Evolutionary conservation across 805 yeast genomes (phyloP), one percentile per base, ranked within the genome.

Genomic region (Groenewaldozyma tartarivorans): DNA sequence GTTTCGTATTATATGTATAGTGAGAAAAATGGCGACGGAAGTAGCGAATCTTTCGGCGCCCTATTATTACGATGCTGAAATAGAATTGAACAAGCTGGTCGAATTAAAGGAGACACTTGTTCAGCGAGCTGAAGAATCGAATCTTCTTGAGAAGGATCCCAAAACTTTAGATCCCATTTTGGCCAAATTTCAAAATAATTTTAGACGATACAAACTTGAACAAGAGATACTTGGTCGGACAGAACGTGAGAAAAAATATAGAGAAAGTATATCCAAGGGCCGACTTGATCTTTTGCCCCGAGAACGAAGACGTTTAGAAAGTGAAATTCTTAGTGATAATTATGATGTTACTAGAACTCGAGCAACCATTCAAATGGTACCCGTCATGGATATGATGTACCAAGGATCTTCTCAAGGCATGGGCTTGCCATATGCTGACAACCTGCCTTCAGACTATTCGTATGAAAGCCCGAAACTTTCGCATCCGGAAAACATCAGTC

Each of bases 11-110:
- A n/a, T n/a, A n/a, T n/a, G n/a, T n/a, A n/a, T n/a, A n/a, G n/a
- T n/a, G n/a, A n/a, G n/a, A n/a, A n/a, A n/a, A n/a, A n/a, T n/a
- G n/a, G n/a, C n/a, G n/a, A n/a, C n/a, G n/a, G n/a, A n/a, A n/a
- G n/a, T n/a, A n/a, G n/a, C n/a, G n/a, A n/a, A n/a, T n/a, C n/a
- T n/a, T n/a, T n/a, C n/a, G n/a, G n/a, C n/a, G n/a, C n/a, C n/a
- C n/a, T n/a, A n/a, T n/a, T n/a, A n/a, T n/a, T n/a, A 20, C 29
- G 40, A 45, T 36, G 42, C 34, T 30, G 51, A 47, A 20, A 18
- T 11, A 11, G 46, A 48, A 36, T 43, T 42, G 13, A 33, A 27
- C 24, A 48, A 48, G 34, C 40, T 48, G 30, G 35, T 48, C 1
- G 38, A 24, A 7, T 35, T 48, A 5, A 34, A 49, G 20, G 43